Evolutionary conservation across 441 rosid genomes (phyloP).

Genomic region (Gossypium davidsonii): DNA sequence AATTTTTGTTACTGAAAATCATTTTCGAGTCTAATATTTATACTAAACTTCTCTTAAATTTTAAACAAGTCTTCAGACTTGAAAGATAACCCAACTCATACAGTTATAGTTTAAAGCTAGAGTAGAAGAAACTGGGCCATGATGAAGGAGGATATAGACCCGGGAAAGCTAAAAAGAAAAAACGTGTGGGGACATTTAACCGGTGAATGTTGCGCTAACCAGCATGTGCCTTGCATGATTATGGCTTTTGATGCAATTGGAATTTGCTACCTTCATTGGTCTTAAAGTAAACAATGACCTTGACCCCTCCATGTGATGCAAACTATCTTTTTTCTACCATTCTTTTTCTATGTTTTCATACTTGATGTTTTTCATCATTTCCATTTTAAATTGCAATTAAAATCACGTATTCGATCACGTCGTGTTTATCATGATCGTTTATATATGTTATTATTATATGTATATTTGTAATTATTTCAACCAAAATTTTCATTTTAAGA

Average conservation of each 20-base stretch:
- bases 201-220: slow-evolving; percentile 17
- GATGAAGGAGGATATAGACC: background rate
- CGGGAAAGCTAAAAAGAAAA: background rate
- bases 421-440: background rate
- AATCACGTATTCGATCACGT: background rate
- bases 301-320: slow-evolving; percentile 28
- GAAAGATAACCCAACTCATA: no score
- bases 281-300: slow-evolving; percentile 18
- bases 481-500: no score
- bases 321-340: background rate
- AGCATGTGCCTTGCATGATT: slow-evolving; percentile 33
- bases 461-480: no score
- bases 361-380: background rate
- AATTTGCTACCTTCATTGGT: background rate
- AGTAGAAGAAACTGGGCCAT: background rate
- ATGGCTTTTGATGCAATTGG: slow-evolving; percentile 12
- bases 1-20: no score
- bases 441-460: background rate
- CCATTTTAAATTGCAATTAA: background rate
- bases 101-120: no score
- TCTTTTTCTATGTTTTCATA: background rate
- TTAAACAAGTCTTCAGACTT: no score
- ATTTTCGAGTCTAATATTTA: no score
- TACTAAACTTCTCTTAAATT: no score
- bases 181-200: slow-evolving; percentile 36